phyloP scores from a whole-genome alignment of 2,329 filamentous ascomycete genomes.

The Fusarium sp. region DNA sequence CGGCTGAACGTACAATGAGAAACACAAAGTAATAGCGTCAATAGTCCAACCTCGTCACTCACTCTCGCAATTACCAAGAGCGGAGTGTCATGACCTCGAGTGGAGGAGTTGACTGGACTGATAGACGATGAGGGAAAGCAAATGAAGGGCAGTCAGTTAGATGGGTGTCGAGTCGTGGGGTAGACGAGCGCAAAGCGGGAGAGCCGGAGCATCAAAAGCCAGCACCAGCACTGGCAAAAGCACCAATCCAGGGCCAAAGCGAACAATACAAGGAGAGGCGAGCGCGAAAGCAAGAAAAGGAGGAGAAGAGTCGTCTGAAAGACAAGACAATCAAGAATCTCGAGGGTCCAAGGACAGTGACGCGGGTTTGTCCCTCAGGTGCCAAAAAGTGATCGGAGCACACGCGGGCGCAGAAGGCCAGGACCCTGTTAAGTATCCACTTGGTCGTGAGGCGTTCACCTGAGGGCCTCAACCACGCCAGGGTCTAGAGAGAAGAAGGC shows the following conservation, averaged over 20 bases:
- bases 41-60: constrained; percentile 25
- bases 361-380: constrained; percentile 26
- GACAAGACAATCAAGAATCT: constrained; percentile 23
- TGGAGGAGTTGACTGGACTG: constrained; percentile 10
- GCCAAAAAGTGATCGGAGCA: constrained; percentile 41
- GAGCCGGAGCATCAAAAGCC: constrained; percentile 28
- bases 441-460: constrained; percentile 33
- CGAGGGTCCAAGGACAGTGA: constrained; percentile 33
- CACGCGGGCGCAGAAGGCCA: constrained; percentile 36
- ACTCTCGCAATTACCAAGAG: constrained; percentile 27
- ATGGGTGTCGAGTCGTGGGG: constrained; percentile 8
- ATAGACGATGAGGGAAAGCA: constrained; percentile 3
- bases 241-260: constrained; percentile 31
- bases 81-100: constrained; percentile 36
- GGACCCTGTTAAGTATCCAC: constrained; percentile 41
- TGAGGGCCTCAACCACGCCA: constrained; percentile 28
- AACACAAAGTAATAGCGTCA: constrained; percentile 22
- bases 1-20: constrained; percentile 35
- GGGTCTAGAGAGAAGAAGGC: constrained; percentile 27
- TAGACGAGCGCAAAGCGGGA: constrained; percentile 5
- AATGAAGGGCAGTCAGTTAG: background rate
- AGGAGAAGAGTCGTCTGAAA: constrained; percentile 25
- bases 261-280: constrained; percentile 15
- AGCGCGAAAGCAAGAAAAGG: constrained; percentile 21
- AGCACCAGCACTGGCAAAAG: constrained; percentile 40